Base-by-base conservation (phyloP, 768 basidiomycete species). In the Tulasnella sp. region DNA sequence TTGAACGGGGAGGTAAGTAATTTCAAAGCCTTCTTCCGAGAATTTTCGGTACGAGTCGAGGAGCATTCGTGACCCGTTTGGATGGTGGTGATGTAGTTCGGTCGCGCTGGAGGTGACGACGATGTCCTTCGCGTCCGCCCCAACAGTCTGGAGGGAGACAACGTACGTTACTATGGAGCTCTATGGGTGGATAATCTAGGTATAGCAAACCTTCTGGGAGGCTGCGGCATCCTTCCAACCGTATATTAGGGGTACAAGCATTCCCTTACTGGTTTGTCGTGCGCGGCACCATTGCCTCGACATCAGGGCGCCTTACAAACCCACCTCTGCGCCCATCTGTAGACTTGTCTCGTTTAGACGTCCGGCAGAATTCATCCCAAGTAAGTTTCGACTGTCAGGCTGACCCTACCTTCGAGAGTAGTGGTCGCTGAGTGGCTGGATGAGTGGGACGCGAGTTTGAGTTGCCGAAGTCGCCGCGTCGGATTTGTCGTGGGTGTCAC, bases 31-130 rank as follows among this genome's bases (percentile, higher is more conserved):
- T 84, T 99, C 96, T 82, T 98, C 96, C 25, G 92, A 88, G 8
- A 99, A 88, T 82, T 93, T 94, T 81, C 97, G 89, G 85, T 95
- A 99, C 3, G 97, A 99, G 83, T 99, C 97, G 69, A 99, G 88
- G 0, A 99, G 82, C 97, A 99, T 87, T 99, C 99, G 84, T 99
- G 97, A 83, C 99, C 97, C 3, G 96, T 98, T 81, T 97, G 96
- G 0, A 92, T 91, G 2, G 96, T 98, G 79, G 97, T 97, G 64
- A 99, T 87, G 81, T 99, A 97, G 78, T 85, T 99, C 97, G 0
- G 97, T 99, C 17, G 97, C 97, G 36, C 97, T 97, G 37, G 94
- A 97, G 8, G 97, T 99, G 85, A 99, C 97, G 39, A 99, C 87
- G 70, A 99, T 91, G 83, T 99, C 97, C 84, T 99, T 99, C 12